Conservation (phyloP, 163 green algal genomes). For the Scenedesmus sp. region DNA sequence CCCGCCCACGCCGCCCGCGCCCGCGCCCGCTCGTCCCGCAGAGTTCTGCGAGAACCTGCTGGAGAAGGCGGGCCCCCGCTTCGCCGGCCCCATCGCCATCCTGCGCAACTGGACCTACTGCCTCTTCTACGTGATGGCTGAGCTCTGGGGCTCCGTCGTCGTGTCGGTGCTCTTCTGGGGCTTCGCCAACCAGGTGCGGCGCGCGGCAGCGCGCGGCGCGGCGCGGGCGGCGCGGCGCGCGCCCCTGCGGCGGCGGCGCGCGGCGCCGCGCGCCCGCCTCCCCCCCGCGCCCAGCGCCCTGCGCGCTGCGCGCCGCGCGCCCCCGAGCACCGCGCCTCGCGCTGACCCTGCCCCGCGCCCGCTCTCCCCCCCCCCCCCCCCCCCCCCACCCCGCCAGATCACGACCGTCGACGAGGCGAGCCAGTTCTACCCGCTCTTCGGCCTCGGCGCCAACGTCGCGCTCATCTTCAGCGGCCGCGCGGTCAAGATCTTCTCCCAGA, state of each 20-base stretch:
- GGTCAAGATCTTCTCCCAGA: conserved; percentile 93
- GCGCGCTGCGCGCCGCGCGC: too few relatives aligned
- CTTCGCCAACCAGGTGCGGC: conserved; percentile 92
- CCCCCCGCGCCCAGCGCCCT: not conserved
- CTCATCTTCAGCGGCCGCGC: conserved; percentile 98
- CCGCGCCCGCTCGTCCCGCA: too few relatives aligned
- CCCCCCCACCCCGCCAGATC: conserved; percentile 73
- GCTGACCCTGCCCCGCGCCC: too few relatives aligned
- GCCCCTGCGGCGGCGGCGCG: not conserved
- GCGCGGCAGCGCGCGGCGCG: too few relatives aligned
- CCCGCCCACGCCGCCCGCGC: too few relatives aligned
- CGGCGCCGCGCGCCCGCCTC: not conserved
- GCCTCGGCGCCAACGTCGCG: conserved; percentile 97
- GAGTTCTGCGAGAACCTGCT: conserved; percentile 87
- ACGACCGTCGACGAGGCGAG: conserved; percentile 97
- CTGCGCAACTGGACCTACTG: conserved; percentile 99
- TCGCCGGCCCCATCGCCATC: conserved; percentile 97
- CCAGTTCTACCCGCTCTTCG: conserved; percentile 99
- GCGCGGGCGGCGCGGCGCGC: too few relatives aligned
- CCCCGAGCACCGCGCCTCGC: too few relatives aligned
- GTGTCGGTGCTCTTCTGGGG: conserved; percentile 99
- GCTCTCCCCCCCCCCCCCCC: not conserved
- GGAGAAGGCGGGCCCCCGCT: conserved; percentile 78
- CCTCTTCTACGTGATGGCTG: conserved; percentile 99
- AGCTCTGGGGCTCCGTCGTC: conserved; percentile 99